Base-by-base conservation (phyloP, 2,329 filamentous ascomycete species). In the Beauveria pseudobassiana region DNA sequence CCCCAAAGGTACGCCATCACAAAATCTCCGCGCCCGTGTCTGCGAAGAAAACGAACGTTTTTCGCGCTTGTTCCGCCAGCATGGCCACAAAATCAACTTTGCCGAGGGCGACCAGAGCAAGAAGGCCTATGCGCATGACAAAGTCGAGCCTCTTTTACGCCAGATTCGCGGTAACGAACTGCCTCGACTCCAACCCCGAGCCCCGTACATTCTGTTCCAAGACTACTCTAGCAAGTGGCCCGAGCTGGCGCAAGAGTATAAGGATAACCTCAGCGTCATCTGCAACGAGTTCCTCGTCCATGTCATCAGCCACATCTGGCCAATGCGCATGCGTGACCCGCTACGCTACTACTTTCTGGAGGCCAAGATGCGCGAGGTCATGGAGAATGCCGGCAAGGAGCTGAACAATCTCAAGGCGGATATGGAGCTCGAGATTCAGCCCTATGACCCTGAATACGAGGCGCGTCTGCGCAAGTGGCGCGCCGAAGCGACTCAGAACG, bases 131-230 rank as follows among this genome's bases (percentile, higher is more conserved):
- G 77, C 79, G 1, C 72, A 73, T 43, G 72, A 74, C 30, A 78
- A 82, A 62, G 80, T 82, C 24, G 78, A 81, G 68, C 75, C 75
- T 28, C 75, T 82, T 0, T 72, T 82, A 2, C 72, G 74, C 48
- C 80, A 82, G 67, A 80, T 82, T 42, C 75, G 80, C 16, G 80
- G 80, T 64, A 81, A 80, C 48, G 80, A 82, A 62, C 75, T 82
- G 55, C 80, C 80, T 80, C 59, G 80, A 82, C 64, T 78, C 79
- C 0, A 82, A 82, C 65, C 80, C 0, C 75, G 80, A 34, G 80
- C 80, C 0, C 79, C 80, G 2, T 82, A 82, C 69, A 82, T 82
- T 67, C 73, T 82, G 14, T 82, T 82, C 69, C 79, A 82, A 61
- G 79, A 78, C 63, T 82, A 81, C 65, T 80, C 78, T 2, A 76